These are phyloP conservation scores for Cutaneotrichosporon spelunceum DNA, from an alignment of 1,284 basidiomycete genomes.

Conservation along the genomic window DNA sequence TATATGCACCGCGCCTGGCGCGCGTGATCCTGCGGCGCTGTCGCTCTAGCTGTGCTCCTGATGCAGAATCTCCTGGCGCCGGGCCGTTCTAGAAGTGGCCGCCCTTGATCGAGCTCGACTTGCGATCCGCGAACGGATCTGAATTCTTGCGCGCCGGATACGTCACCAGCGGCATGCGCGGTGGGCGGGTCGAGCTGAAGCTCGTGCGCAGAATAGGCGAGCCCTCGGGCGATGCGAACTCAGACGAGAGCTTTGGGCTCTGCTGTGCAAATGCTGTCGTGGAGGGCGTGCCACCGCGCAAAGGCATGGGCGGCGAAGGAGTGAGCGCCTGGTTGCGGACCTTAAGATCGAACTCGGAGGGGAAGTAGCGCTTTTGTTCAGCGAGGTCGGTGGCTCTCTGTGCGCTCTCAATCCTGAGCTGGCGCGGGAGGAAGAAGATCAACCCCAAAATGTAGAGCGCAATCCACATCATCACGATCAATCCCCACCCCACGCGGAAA, in stretches of 20 bases:
- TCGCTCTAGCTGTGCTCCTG: not conserved
- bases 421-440: constrained; percentile 26
- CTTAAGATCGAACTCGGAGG: constrained; percentile 10
- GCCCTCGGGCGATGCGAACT: not conserved
- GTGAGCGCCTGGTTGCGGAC: constrained; percentile 10
- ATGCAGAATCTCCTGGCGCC: not conserved
- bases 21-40: not conserved
- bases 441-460: constrained; percentile 28
- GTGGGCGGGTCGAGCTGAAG: not conserved
- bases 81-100: constrained; percentile 1
- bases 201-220: not conserved
- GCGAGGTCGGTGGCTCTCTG: constrained; percentile 11
- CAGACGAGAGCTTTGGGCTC: not conserved
- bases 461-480: constrained; percentile 28
- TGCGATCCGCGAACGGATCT: constrained; percentile 2
- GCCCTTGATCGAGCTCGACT: not conserved
- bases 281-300: not conserved
- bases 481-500: constrained; percentile 38
- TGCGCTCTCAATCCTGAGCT: constrained; percentile 19
- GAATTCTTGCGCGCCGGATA: not conserved
- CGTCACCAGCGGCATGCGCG: not conserved
- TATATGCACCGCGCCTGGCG: not conserved
- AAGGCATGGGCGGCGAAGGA: constrained; percentile 12
- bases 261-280: not conserved
- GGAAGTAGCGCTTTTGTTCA: constrained; percentile 16